Percentiles rank a stretch among this genome's conserved stretches.
Evolutionary conservation across 306 rosid genomes (phyloP).

Genomic region (Datisca glomerata): DNA sequence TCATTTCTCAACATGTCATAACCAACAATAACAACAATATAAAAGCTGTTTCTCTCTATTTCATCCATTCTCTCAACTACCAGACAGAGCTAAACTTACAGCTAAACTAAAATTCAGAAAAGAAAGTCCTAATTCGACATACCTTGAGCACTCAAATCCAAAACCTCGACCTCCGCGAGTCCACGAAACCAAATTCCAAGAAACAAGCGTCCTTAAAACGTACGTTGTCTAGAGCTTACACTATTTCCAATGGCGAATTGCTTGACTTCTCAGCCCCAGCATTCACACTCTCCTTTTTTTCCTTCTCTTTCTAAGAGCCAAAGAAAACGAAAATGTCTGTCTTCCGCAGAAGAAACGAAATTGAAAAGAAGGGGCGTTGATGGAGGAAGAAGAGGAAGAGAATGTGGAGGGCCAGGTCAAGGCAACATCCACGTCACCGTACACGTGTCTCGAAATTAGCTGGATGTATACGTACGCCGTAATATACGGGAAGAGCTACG

Average conservation of each 20-base stretch:
- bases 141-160: conserved; percentile 23
- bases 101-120: too few species aligned
- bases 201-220: too few species aligned
- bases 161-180: conserved; percentile 10
- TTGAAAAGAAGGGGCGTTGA: conserved; percentile 7
- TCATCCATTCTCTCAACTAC: too few species aligned
- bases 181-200: background rate
- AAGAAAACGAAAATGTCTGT: conserved; percentile 20
- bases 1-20: too few species aligned
- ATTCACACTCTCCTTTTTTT: conserved; percentile 19
- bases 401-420: conserved; percentile 33
- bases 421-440: conserved; percentile 60
- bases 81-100: too few species aligned
- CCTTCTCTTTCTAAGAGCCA: conserved; percentile 31
- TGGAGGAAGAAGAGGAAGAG: conserved; percentile 9
- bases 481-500: conserved; percentile 38
- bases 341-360: conserved; percentile 8
- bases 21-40: too few species aligned
- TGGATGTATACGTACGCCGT: conserved; percentile 33
- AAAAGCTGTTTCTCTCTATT: too few species aligned
- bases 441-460: conserved; percentile 59
- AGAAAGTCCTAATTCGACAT: conserved; percentile 22
- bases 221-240: conserved; percentile 1
- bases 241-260: conserved; percentile 4
- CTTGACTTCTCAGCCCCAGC: background rate